Evolutionary conservation across 208 protist species (phyloP), one percentile per base, ranked within the genome.

Genomic region (Leishmania guyanensis): DNA sequence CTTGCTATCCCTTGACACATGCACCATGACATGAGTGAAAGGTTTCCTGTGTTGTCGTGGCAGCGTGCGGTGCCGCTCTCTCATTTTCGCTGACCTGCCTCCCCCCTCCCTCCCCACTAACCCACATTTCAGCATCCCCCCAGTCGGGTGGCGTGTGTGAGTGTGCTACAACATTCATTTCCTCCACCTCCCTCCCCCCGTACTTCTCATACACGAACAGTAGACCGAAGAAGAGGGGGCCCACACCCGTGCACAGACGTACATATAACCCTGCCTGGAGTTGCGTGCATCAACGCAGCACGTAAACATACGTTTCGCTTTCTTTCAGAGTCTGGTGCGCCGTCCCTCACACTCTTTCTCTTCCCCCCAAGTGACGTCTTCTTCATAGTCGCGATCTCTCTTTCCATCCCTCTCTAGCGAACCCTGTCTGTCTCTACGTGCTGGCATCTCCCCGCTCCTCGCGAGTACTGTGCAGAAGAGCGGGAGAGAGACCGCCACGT

Each of bases 241-340:
- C 26, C 20, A 29, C 68, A 66, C 62, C 3, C n/a, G 33, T n/a
- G 29, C 60, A 29, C 60, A n/a, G 6, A 62, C 56, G 56, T 26
- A 62, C 60, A 16, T 29, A 39, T 29, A 39, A 20, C 20, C 8
- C 39, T 51, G 39, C 8, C 36, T 72, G 39, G 22, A 20, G 33
- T 29, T 51, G 39, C 50, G 68, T 51, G 68, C 39, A 10, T 51
- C 16, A 72, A 6, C 68, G 36, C 43, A 29, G 68, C 33, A 43
- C 68, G 22, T 39, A 50, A 20, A 51, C 69, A 71, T 78, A 46
- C 68, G 75, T 70, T 76, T 82, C 77, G n/a, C 75, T 65, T 22
- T 70, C 58, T 53, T 60, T 56, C 10, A 46, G 64, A 17, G 39
- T 60, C 29, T 8, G 50, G 22, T 17, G 33, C 39, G 16, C 68